Evolutionary conservation across 2,329 filamentous ascomycete species (phyloP).

Genomic region (Dactylellina cionopaga): DNA sequence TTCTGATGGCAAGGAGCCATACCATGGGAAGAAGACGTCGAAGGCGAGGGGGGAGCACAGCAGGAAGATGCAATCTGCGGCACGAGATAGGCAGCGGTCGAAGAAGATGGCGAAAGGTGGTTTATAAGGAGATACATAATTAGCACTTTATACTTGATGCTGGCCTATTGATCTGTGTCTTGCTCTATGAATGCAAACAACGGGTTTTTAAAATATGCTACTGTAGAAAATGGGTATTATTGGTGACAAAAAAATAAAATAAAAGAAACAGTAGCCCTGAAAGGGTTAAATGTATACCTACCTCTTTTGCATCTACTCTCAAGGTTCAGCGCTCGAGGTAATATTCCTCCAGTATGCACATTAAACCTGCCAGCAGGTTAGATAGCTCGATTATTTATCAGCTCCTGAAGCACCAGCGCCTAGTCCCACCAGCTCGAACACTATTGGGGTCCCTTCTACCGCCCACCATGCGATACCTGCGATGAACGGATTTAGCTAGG

Average conservation of each 20-base stretch:
- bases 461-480: conserved; percentile 84
- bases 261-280: neutral
- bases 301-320: neutral
- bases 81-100: conserved; percentile 41
- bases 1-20: conserved; percentile 20
- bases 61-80: conserved; percentile 41
- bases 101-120: conserved; percentile 49
- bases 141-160: too few species aligned
- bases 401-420: conserved; percentile 53
- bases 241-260: neutral
- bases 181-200: too few species aligned
- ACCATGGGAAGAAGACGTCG: conserved; percentile 36
- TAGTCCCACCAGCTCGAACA: conserved; percentile 73
- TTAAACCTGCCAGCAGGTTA: conserved; percentile 37
- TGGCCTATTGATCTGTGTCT: too few species aligned
- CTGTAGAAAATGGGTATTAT: conserved; percentile 17
- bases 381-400: conserved; percentile 21
- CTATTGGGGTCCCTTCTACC: conserved; percentile 76
- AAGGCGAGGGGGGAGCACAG: conserved; percentile 49
- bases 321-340: neutral
- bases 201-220: neutral
- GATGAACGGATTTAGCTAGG: too few species aligned
- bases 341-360: neutral
- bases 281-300: conserved; percentile 9
- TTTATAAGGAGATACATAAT: too few species aligned